Base-by-base conservation (phyloP, 106 monocot species). In the Acorus gramineus region DNA sequence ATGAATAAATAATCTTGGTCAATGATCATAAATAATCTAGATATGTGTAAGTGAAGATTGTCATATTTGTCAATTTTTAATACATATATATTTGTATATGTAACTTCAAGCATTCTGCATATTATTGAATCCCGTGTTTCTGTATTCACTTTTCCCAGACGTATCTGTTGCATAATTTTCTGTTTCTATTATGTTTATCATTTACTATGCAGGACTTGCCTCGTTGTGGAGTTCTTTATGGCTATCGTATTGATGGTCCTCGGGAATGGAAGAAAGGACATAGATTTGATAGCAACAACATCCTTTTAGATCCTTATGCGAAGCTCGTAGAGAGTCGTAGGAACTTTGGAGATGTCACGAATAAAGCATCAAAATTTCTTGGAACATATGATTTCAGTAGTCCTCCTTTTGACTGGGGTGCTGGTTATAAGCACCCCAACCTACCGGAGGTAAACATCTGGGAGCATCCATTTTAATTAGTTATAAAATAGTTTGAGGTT, bases 241-340 rank as follows among this genome's bases (percentile, higher is more conserved):
- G 96, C 3, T 98, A 98, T 59, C 87, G 75, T 9, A 45, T 98
- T 60, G 77, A 76, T 83, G 96, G 96, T 50, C 88, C 87, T 58
- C 69, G 48, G 47, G 68, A 68, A 66, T 85, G 83, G 91, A 74
- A 86, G 12, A 60, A 81, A 78, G 96, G 96, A 1, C 96, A 98
- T 81, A 70, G 88, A 42, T 98, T 81, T 79, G 87, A 98, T 55
- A 79, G 64, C 44, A 82, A 51, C 53, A 68, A 28, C 44, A 69
- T 92, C 60, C 91, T 98, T 81, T 54, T 98, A 52, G 96, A 98
- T 79, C 96, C 96, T 3, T 98, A 98, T 84, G 91, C 96, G 70
- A 98, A 98, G 74, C 69, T 92, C 11, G 88, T 98, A 71, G 68
- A 66, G 49, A 88, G 91, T 57, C 82, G 96, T 60, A 88, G 64